Evolutionary conservation across 2,329 filamentous ascomycete genomes (phyloP), one percentile per base, ranked within the genome.

Genomic region (Dissoconium aciculare): DNA sequence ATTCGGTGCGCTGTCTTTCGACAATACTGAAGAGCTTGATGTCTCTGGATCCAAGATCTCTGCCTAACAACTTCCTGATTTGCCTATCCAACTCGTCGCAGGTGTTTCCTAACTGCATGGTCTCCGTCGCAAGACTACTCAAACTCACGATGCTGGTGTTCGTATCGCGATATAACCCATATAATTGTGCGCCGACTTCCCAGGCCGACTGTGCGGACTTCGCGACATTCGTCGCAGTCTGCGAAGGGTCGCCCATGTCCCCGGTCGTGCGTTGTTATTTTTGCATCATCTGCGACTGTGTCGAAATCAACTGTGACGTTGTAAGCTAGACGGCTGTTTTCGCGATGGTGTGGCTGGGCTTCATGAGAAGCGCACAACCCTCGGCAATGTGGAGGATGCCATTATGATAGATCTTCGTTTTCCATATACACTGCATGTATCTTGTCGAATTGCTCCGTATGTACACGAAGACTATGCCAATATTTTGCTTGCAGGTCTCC

Each of bases 201-300:
- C 19, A n/a, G 8, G 19, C 19, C 19, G 19, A 23, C n/a, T 23
- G 19, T n/a, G 19, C 19, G 8, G n/a, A 8, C n/a, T 23, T 23
- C n/a, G 19, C 19, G 19, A 23, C 19, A 8, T 8, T n/a, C n/a
- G 19, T 23, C 19, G 19, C 19, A n/a, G n/a, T n/a, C 8, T 8
- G 8, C 8, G n/a, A n/a, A 23, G 19, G 19, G 19, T 23, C 19
- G 19, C 8, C 13, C 25, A 30, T 36, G 13, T 39, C n/a, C n/a
- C n/a, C n/a, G n/a, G n/a, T n/a, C n/a, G n/a, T n/a, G 19, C 8
- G 8, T 8, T 23, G n/a, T 23, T 8, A 23, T 23, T 23, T 23
- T n/a, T 23, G 19, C n/a, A 23, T 23, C 19, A 23, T 23, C n/a
- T n/a, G n/a, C n/a, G n/a, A n/a, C n/a, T n/a, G n/a, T n/a, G n/a